Conservation (phyloP, 148 eudicot genomes). For the Rhododendron kiyosumense region DNA sequence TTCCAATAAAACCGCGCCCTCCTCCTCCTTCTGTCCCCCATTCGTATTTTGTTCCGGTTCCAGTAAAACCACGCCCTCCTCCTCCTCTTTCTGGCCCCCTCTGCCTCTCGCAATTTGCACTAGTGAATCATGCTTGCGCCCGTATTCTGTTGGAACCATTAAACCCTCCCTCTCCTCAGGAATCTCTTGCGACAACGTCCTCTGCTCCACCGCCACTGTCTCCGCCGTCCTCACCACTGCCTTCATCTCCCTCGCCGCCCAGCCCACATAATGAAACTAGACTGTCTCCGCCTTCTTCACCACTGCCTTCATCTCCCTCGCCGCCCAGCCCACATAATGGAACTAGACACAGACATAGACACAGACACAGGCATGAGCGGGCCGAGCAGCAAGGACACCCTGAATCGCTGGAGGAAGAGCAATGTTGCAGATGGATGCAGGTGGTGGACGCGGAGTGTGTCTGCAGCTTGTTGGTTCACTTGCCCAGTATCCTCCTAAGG, state of each 20-base stretch:
- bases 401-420: neutral
- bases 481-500: neutral
- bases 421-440: neutral
- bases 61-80: neutral
- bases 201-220: neutral
- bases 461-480: neutral
- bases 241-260: constrained; percentile 1
- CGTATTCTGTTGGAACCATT: neutral
- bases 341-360: neutral
- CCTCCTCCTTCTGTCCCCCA: neutral
- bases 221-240: neutral
- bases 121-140: constrained; percentile 64
- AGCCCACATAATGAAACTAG: neutral
- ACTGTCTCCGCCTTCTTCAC: no score
- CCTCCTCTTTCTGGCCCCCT: constrained; percentile 35
- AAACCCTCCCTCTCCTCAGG: neutral
- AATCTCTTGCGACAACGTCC: neutral
- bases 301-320: constrained; percentile 4
- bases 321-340: neutral
- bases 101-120: constrained; percentile 51
- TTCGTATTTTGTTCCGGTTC: neutral
- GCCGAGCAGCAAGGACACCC: neutral
- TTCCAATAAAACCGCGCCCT: neutral
- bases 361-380: neutral
- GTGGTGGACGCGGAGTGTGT: neutral